phyloP scores from a whole-genome alignment of 257 asterid species.

The Capsicum pubescens region DNA sequence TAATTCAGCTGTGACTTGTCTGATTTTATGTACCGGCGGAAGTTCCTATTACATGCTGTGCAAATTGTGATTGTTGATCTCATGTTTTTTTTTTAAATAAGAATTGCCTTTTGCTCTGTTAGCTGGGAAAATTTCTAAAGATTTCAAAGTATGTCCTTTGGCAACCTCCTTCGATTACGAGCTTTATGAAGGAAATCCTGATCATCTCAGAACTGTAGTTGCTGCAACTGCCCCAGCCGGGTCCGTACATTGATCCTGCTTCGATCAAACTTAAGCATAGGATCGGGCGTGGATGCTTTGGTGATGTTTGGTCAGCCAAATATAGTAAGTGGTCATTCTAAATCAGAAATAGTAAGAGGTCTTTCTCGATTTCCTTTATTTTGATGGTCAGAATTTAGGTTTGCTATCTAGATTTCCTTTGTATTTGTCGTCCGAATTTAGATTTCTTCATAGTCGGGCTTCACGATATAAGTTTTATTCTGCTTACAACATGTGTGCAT shows the following conservation, averaged over 20 bases:
- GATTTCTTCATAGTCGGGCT: too few relatives aligned
- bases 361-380: too few relatives aligned
- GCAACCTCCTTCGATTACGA: slow-evolving; percentile 44
- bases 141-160: slow-evolving; percentile 24
- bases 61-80: background rate
- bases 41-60: slow-evolving; percentile 7
- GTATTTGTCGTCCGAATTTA: too few relatives aligned
- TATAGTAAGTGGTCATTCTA: slow-evolving; percentile 26
- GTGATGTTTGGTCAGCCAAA: slow-evolving; percentile 77
- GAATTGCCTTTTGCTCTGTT: background rate
- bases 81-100: background rate
- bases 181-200: slow-evolving; percentile 53
- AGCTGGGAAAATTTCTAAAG: slow-evolving; percentile 38
- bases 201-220: slow-evolving; percentile 47
- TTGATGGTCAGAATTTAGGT: too few relatives aligned
- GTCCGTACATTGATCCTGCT: slow-evolving; percentile 50
- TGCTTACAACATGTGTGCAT: background rate
- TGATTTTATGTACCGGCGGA: background rate
- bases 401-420: too few relatives aligned
- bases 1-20: background rate
- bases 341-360: too few relatives aligned
- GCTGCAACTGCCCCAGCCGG: slow-evolving; percentile 33
- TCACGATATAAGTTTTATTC: too few relatives aligned
- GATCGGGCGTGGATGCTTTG: slow-evolving; percentile 70
- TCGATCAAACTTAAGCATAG: slow-evolving; percentile 57